Conservation (phyloP, 169 alveolate species). For the Plasmodium knowlesi region DNA sequence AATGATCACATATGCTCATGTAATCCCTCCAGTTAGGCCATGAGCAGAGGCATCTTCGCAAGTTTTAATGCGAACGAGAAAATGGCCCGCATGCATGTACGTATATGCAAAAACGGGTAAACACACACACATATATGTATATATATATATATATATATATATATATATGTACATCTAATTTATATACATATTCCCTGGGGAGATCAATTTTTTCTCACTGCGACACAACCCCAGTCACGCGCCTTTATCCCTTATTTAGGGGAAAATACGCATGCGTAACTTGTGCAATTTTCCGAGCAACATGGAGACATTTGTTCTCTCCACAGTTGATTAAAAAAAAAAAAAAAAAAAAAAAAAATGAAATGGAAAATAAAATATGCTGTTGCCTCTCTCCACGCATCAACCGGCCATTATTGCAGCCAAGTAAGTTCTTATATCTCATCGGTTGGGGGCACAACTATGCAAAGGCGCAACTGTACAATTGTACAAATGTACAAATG, state of each 20-base stretch:
- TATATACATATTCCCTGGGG: not conserved
- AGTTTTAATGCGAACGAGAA: not conserved
- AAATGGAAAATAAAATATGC: not conserved
- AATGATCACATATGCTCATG: not conserved
- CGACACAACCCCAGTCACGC: not conserved
- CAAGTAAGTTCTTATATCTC: not conserved
- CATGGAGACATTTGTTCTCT: not conserved
- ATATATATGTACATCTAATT: not conserved
- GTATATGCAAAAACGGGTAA: not conserved
- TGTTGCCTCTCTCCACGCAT: not conserved
- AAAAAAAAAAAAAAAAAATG: not conserved
- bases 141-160: too few species aligned
- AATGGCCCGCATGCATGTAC: not conserved
- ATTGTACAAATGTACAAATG: not conserved
- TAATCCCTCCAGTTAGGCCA: not conserved
- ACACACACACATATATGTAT: not conserved
- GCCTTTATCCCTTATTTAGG: not conserved
- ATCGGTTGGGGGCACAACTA: not conserved
- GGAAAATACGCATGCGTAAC: not conserved
- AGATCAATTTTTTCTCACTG: not conserved
- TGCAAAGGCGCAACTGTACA: not conserved
- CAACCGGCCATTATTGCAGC: not conserved
- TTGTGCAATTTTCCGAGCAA: not conserved
- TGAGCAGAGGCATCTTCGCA: not conserved
- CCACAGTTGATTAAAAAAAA: not conserved